Percentiles rank a stretch among this genome's conserved stretches.
These are phyloP conservation scores for Trematosphaeria pertusa DNA, from an alignment of 2,329 filamentous ascomycete genomes.

Conservation along the genomic window DNA sequence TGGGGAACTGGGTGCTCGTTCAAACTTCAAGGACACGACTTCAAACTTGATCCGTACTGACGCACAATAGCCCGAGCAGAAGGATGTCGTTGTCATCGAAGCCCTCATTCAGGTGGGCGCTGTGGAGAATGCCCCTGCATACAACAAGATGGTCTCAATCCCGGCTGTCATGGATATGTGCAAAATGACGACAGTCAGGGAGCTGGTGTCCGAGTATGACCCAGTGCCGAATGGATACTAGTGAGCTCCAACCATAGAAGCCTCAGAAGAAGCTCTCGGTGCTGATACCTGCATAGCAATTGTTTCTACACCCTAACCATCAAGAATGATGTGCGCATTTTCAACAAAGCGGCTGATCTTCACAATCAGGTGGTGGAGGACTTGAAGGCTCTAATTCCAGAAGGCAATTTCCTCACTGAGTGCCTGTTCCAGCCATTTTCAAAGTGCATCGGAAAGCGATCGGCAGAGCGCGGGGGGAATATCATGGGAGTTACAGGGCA, in stretches of 20 bases:
- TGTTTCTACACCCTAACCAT: slow-evolving; percentile 32
- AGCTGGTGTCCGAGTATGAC: slow-evolving; percentile 6
- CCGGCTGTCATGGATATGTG: slow-evolving; percentile 6
- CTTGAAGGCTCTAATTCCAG: slow-evolving; percentile 33
- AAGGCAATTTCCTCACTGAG: slow-evolving; percentile 43
- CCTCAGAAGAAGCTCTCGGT: not conserved
- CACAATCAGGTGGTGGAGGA: slow-evolving; percentile 49
- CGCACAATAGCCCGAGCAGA: slow-evolving; percentile 4
- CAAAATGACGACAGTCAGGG: slow-evolving; percentile 10
- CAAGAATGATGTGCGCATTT: slow-evolving; percentile 43
- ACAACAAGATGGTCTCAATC: slow-evolving; percentile 1
- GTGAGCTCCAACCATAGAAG: slow-evolving; percentile 4
- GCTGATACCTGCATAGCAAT: slow-evolving; percentile 14
- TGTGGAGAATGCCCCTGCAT: slow-evolving; percentile 4
- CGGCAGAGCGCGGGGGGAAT: slow-evolving; percentile 48
- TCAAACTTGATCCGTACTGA: not conserved
- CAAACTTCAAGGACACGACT: not conserved
- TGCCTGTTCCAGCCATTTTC: slow-evolving; percentile 50
- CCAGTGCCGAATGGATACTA: slow-evolving; percentile 4
- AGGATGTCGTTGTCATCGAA: slow-evolving; percentile 6
- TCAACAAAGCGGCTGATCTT: slow-evolving; percentile 48
- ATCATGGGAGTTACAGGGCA: slow-evolving; percentile 47
- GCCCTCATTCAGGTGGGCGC: slow-evolving; percentile 1
- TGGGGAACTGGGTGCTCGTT: too few relatives aligned
- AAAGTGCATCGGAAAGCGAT: slow-evolving; percentile 44